phyloP scores from a whole-genome alignment of 1,284 basidiomycete genomes.

The Rhodotorula glutinis region DNA sequence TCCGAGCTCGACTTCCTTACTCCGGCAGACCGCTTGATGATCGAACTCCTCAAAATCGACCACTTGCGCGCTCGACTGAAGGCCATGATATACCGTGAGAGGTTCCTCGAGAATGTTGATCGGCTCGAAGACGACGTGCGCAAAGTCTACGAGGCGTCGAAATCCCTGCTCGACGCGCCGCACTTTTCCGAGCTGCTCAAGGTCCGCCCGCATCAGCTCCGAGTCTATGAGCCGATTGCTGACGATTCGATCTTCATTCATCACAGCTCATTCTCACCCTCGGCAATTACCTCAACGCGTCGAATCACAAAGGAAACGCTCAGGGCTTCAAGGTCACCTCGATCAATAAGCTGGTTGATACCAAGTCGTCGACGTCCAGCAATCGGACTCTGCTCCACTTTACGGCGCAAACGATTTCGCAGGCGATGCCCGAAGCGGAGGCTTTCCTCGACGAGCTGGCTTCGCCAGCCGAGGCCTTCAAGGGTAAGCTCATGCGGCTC shows the following conservation, averaged over 20 bases:
- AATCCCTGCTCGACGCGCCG: conserved; percentile 69
- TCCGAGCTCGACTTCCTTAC: conserved; percentile 85
- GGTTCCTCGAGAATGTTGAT: conserved; percentile 76
- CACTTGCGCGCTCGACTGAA: conserved; percentile 86
- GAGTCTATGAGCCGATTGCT: conserved; percentile 19
- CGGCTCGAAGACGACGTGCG: conserved; percentile 66
- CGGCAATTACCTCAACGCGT: conserved; percentile 98
- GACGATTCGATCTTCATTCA: not conserved
- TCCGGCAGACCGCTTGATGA: conserved; percentile 92
- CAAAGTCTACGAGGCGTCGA: conserved; percentile 74
- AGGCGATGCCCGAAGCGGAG: conserved; percentile 84
- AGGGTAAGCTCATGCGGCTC: conserved; percentile 59
- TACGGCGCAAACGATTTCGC: conserved; percentile 80
- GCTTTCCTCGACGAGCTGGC: conserved; percentile 83
- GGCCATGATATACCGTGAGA: conserved; percentile 85
- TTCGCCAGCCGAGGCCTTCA: conserved; percentile 86
- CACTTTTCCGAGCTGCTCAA: conserved; percentile 82
- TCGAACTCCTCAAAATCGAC: conserved; percentile 92
- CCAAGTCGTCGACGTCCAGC: conserved; percentile 77
- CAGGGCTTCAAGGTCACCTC: conserved; percentile 96
- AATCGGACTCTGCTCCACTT: conserved; percentile 93
- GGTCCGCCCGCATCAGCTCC: conserved; percentile 50
- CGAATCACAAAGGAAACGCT: conserved; percentile 92
- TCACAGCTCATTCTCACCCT: conserved; percentile 81
- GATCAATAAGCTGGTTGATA: conserved; percentile 98